Evolutionary conservation across 2,329 filamentous ascomycete species (phyloP).

Genomic region (Exophiala calicioides): DNA sequence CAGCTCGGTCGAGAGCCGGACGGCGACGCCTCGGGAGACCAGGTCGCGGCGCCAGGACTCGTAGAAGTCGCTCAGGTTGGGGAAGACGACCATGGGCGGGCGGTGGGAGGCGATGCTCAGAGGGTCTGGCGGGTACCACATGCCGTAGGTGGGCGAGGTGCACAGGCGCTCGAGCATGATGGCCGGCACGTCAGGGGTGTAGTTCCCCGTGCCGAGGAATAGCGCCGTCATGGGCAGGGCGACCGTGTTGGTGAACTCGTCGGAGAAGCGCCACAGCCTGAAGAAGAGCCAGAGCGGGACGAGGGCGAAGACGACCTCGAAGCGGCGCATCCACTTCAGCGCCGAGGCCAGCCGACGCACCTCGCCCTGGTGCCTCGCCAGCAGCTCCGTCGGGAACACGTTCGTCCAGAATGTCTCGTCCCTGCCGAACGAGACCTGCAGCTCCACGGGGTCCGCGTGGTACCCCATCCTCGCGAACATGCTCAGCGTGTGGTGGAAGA

Average conservation of each 20-base stretch:
- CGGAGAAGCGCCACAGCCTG: conserved; percentile 67
- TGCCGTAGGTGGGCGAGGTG: conserved; percentile 59
- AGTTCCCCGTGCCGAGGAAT: conserved; percentile 74
- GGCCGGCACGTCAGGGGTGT: conserved; percentile 69
- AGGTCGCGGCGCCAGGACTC: conserved; percentile 57
- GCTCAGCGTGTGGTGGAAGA: conserved; percentile 64
- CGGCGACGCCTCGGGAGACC: conserved; percentile 54
- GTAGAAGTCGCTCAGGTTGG: conserved; percentile 60
- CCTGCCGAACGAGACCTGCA: conserved; percentile 63
- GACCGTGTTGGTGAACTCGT: conserved; percentile 70
- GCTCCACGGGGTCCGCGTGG: conserved; percentile 58
- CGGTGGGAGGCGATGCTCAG: conserved; percentile 54
- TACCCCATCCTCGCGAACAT: conserved; percentile 61
- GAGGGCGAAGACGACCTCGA: conserved; percentile 58
- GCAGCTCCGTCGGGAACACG: conserved; percentile 58
- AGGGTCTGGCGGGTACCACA: conserved; percentile 59
- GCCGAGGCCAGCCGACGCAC: conserved; percentile 57
- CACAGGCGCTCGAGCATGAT: conserved; percentile 66
- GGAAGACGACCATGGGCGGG: conserved; percentile 62
- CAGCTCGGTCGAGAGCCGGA: conserved; percentile 58
- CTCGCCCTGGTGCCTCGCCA: conserved; percentile 57
- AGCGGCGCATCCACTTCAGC: conserved; percentile 56
- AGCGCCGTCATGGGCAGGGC: conserved; percentile 71
- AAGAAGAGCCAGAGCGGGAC: conserved; percentile 65
- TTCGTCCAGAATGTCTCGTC: conserved; percentile 64